Conservation (phyloP, 2,329 filamentous ascomycete species). For the Exophiala oligosperma region DNA sequence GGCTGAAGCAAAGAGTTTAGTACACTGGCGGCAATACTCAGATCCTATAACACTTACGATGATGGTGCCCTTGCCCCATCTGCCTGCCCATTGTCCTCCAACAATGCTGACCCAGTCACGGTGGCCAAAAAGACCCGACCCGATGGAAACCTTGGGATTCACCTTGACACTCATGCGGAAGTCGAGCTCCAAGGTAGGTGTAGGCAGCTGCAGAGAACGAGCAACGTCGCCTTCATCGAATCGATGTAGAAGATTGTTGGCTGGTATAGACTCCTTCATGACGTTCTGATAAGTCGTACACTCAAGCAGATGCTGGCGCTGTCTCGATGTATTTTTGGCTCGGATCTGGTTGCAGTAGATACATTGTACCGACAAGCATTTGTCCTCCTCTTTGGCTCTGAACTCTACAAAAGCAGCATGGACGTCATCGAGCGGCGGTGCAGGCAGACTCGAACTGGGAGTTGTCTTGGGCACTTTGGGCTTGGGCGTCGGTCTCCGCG, state of each 20-base stretch:
- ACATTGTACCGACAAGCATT: conserved; percentile 52
- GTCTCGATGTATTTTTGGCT: conserved; percentile 52
- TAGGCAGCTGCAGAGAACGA: conserved; percentile 48
- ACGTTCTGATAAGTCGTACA: conserved; percentile 52
- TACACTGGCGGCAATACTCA: not conserved
- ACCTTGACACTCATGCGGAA: conserved; percentile 56
- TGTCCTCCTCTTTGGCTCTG: conserved; percentile 28
- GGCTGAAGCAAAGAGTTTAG: conserved; percentile 35
- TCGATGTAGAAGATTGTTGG: conserved; percentile 52
- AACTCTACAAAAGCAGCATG: conserved; percentile 50
- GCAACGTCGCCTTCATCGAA: conserved; percentile 52
- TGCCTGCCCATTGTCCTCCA: conserved; percentile 53
- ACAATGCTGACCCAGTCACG: conserved; percentile 54
- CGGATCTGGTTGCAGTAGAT: conserved; percentile 53
- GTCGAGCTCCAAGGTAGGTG: conserved; percentile 50
- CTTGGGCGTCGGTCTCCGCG: conserved; percentile 24
- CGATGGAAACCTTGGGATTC: conserved; percentile 51
- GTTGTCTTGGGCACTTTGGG: conserved; percentile 26
- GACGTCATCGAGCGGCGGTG: conserved; percentile 50
- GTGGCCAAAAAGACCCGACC: conserved; percentile 49
- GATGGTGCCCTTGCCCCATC: conserved; percentile 54
- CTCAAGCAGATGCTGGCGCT: conserved; percentile 51
- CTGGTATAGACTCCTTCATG: conserved; percentile 54
- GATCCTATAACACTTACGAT: conserved; percentile 39
- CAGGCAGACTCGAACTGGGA: conserved; percentile 39